phyloP scores from a whole-genome alignment of 208 protist genomes.

The Naegleria lovaniensis region DNA sequence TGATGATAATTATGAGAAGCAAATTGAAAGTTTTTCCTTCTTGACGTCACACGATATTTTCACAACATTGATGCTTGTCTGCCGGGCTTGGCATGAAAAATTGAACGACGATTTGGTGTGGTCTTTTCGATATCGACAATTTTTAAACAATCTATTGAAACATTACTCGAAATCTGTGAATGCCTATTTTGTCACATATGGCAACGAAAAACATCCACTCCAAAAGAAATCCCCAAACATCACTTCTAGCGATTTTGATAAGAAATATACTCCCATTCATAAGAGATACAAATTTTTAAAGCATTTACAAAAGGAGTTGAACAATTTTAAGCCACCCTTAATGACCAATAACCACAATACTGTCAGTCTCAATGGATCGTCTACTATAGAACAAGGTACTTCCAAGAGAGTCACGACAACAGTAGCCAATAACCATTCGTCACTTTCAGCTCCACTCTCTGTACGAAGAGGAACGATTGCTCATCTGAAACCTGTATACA shows the following conservation, averaged over 20 bases:
- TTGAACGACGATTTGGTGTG: neutral
- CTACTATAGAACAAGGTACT: too few species aligned
- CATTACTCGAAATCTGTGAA: neutral
- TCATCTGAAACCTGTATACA: neutral
- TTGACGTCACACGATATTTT: neutral
- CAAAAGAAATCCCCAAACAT: neutral
- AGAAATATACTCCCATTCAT: neutral
- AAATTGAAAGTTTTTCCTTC: too few species aligned
- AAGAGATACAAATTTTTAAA: conserved; percentile 1
- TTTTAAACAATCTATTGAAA: neutral
- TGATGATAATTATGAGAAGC: too few species aligned
- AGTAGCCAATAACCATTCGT: too few species aligned
- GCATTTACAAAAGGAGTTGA: neutral
- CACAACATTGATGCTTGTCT: neutral
- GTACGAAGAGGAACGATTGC: neutral
- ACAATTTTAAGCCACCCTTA: neutral
- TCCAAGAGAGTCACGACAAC: too few species aligned
- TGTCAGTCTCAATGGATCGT: too few species aligned
- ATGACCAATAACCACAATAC: too few species aligned
- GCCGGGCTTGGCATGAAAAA: neutral
- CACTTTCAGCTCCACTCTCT: too few species aligned
- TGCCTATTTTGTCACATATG: neutral
- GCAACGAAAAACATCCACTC: neutral
- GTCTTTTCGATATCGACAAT: neutral
- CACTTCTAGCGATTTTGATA: neutral